phyloP scores from a whole-genome alignment of 768 basidiomycete genomes.

The Collybia nuda region DNA sequence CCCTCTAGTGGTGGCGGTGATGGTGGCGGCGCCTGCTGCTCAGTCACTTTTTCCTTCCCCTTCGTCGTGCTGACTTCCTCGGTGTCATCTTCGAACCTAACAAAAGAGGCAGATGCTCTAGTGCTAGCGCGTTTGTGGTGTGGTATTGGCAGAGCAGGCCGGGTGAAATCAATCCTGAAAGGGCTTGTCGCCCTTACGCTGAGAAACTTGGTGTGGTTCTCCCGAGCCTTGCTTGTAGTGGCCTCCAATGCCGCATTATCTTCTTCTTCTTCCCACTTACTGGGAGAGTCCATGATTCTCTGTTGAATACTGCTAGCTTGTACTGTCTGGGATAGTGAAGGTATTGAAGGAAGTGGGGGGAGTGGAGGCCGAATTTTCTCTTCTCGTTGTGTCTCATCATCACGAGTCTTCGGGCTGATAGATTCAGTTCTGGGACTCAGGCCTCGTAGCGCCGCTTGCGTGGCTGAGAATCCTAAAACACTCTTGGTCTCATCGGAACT shows the following conservation, averaged over 20 bases:
- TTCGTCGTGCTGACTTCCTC: not conserved
- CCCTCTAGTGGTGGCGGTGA: slow-evolving; percentile 17
- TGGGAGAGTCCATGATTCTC: not conserved
- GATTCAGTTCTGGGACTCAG: slow-evolving; percentile 20
- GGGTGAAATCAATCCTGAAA: slow-evolving; percentile 9
- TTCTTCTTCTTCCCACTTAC: slow-evolving; percentile 1
- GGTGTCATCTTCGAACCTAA: not conserved
- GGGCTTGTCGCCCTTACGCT: slow-evolving; percentile 10
- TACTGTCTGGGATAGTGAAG: slow-evolving; percentile 9
- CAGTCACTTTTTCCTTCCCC: not conserved
- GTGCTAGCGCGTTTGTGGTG: not conserved
- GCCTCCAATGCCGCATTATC: not conserved
- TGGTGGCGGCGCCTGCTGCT: too few species aligned
- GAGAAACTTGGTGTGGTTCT: not conserved
- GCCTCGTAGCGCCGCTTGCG: slow-evolving; percentile 18
- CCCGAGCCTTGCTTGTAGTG: too few species aligned
- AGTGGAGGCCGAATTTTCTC: slow-evolving; percentile 1
- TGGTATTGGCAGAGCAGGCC: not conserved
- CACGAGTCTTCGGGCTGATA: not conserved
- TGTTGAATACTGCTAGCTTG: not conserved
- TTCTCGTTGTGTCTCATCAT: slow-evolving; percentile 2
- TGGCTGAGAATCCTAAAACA: slow-evolving; percentile 15
- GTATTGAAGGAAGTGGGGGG: slow-evolving; percentile 11
- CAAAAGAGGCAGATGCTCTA: not conserved
- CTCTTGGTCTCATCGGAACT: slow-evolving; percentile 18